Evolutionary conservation across 805 yeast species (phyloP), one percentile per base, ranked within the genome.

Genomic region (Barnettozyma salicaria): DNA sequence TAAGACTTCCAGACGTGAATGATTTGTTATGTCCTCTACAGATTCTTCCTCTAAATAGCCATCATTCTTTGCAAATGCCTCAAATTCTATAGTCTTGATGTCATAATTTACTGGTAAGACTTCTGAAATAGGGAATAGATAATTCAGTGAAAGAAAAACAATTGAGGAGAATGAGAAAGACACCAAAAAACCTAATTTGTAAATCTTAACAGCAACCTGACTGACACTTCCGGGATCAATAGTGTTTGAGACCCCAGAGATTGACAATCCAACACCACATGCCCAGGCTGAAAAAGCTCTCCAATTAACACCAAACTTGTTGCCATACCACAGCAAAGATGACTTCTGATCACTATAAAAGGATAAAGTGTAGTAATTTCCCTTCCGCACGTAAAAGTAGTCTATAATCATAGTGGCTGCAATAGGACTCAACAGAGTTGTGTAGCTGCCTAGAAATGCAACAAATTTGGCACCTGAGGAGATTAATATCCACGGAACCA

Each of bases 331-430:
- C 8, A 14, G 25, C 6, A 19, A 7, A 18, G 29, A 14, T 13
- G 35, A 32, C 25, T 19, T 32, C 13, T 32, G 23, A 13, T 32
- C 19, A 24, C 22, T 19, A 12, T 32, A 32, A 9, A 32, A 32
- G 6, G 29, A 25, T 19, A 19, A 10, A 10, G 17, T 25, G 13
- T 32, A 24, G 11, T 32, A 32, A 11, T 32, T 32, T 24, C 35
- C 35, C n/a, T 32, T 32, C 25, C 18, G 24, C 9, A 32, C 29
- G 14, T 32, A 32, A 6, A 16, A 32, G 13, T 32, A 32, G 14
- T 32, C 35, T 6, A 32, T 6, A 13, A 32, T 32, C 35, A 32
- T 32, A 18, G 35, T 32, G 9, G 35, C 35, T 11, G 35, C 35
- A 25, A 32, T 32, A 17, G 35, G 35, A 32, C 35, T 32, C 9